These are phyloP conservation scores for Onygenales sp. DNA, from an alignment of 2,329 filamentous ascomycete genomes.

Conservation along the genomic window DNA sequence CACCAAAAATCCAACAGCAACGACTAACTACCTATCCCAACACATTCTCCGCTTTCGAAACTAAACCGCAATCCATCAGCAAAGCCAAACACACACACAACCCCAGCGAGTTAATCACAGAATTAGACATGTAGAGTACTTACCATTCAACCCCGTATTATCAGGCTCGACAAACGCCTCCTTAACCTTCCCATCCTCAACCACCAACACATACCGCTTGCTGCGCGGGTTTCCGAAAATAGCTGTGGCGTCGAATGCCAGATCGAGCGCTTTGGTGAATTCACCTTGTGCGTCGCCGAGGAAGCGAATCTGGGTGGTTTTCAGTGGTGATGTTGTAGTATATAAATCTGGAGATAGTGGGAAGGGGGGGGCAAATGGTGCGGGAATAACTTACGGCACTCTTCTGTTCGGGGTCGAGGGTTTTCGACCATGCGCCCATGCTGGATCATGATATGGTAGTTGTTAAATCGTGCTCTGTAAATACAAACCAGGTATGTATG, in stretches of 20 bases:
- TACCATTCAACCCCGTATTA: constrained; percentile 72
- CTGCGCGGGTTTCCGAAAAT: constrained; percentile 75
- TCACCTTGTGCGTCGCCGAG: constrained; percentile 68
- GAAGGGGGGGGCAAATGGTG: not conserved
- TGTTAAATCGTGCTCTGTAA: not conserved
- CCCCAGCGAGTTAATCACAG: no score
- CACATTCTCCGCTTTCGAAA: constrained; percentile 42
- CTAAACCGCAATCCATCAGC: constrained; percentile 16
- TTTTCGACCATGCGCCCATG: constrained; percentile 80
- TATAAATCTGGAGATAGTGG: not conserved
- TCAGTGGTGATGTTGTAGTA: not conserved
- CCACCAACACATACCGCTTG: constrained; percentile 78
- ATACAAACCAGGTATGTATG: not conserved
- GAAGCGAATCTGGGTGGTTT: constrained; percentile 62
- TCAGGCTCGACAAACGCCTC: constrained; percentile 77
- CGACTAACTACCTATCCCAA: constrained; percentile 23
- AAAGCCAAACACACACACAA: no score
- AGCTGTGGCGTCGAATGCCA: constrained; percentile 67
- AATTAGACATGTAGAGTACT: constrained; percentile 11
- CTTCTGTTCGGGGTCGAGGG: constrained; percentile 63
- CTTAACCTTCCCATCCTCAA: constrained; percentile 79
- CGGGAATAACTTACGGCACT: constrained; percentile 55
- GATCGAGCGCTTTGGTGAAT: constrained; percentile 75
- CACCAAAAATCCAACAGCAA: no score
- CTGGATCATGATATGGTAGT: constrained; percentile 33